These are phyloP conservation scores for Lindgomyces ingoldianus DNA, from an alignment of 495 filamentous ascomycete genomes.

Conservation along the genomic window DNA sequence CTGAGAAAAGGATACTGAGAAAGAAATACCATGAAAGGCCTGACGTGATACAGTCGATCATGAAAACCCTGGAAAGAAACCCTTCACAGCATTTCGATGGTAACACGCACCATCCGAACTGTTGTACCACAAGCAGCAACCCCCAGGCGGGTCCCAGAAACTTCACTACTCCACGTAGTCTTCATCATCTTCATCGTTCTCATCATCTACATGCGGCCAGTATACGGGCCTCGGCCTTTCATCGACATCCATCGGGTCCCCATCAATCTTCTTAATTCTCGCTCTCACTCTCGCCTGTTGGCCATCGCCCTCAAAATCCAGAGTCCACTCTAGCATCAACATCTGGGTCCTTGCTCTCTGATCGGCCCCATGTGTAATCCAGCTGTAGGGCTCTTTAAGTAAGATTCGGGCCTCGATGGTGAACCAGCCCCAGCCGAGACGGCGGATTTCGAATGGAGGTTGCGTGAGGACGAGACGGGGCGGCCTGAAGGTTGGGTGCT, in stretches of 20 bases:
- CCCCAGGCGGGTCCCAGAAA: too few relatives aligned
- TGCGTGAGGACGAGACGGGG: slow-evolving; percentile 17
- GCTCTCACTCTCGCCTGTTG: slow-evolving; percentile 29
- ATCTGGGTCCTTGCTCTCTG: slow-evolving; percentile 7
- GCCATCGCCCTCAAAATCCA: slow-evolving; percentile 36
- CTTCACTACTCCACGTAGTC: not conserved
- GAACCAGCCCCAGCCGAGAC: slow-evolving; percentile 39
- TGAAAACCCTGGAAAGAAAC: too few relatives aligned
- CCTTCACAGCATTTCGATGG: too few relatives aligned
- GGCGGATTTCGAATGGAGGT: slow-evolving; percentile 35
- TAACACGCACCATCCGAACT: too few relatives aligned
- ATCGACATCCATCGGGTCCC: not conserved
- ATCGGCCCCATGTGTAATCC: slow-evolving; percentile 30
- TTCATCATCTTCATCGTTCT: not conserved
- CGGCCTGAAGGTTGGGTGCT: slow-evolving; percentile 39
- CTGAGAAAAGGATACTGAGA: too few relatives aligned
- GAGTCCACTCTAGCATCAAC: slow-evolving; percentile 35
- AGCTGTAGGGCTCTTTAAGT: slow-evolving; percentile 32
- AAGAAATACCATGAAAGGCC: too few relatives aligned
- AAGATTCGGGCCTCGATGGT: slow-evolving; percentile 26
- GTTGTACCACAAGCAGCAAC: too few relatives aligned
- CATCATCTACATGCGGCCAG: slow-evolving; percentile 7
- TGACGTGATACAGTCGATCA: too few relatives aligned
- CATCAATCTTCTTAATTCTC: slow-evolving; percentile 31
- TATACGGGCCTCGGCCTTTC: not conserved